These are phyloP conservation scores for Cutaneotrichosporon curvatum DNA, from an alignment of 1,284 basidiomycete species.

Conservation along the genomic window DNA sequence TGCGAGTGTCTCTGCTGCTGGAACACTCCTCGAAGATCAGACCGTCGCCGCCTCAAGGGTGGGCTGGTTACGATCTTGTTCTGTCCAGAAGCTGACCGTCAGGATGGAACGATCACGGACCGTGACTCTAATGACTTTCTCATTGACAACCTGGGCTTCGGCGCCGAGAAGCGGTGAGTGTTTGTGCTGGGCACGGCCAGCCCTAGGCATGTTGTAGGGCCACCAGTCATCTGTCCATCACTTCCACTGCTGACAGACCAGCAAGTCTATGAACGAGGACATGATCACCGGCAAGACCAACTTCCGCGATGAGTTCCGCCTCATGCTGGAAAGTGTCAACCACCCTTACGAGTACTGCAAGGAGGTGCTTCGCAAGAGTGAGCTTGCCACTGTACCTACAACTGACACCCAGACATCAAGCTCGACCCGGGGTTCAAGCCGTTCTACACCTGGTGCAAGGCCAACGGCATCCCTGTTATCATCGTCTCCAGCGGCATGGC, in stretches of 20 bases:
- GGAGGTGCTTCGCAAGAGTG: slow-evolving; percentile 57
- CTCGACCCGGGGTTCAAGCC: slow-evolving; percentile 81
- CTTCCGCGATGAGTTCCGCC: slow-evolving; percentile 71
- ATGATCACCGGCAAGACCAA: slow-evolving; percentile 59
- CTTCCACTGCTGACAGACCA: slow-evolving; percentile 14
- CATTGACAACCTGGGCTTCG: slow-evolving; percentile 53
- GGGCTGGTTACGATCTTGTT: too few species aligned
- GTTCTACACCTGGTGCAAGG: slow-evolving; percentile 74
- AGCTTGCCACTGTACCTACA: slow-evolving; percentile 27
- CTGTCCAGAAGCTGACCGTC: slow-evolving; percentile 24
- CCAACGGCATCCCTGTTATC: slow-evolving; percentile 70
- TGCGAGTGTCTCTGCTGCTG: too few species aligned
- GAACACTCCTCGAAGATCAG: too few species aligned
- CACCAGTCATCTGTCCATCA: too few species aligned
- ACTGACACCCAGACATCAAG: slow-evolving; percentile 58
- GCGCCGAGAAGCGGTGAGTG: slow-evolving; percentile 21
- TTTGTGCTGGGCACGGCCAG: too few species aligned
- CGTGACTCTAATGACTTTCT: slow-evolving; percentile 77
- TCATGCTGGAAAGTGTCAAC: slow-evolving; percentile 67
- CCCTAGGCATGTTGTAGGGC: too few species aligned
- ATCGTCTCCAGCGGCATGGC: slow-evolving; percentile 94
- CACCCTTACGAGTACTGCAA: slow-evolving; percentile 70
- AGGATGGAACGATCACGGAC: slow-evolving; percentile 87
- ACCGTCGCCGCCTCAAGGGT: too few species aligned
- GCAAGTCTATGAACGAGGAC: slow-evolving; percentile 61